A percentile compares a stretch with the other conserved stretches of the same genome.
phyloP scores from a whole-genome alignment of 2,329 filamentous ascomycete species.

The Alternaria triticina region DNA sequence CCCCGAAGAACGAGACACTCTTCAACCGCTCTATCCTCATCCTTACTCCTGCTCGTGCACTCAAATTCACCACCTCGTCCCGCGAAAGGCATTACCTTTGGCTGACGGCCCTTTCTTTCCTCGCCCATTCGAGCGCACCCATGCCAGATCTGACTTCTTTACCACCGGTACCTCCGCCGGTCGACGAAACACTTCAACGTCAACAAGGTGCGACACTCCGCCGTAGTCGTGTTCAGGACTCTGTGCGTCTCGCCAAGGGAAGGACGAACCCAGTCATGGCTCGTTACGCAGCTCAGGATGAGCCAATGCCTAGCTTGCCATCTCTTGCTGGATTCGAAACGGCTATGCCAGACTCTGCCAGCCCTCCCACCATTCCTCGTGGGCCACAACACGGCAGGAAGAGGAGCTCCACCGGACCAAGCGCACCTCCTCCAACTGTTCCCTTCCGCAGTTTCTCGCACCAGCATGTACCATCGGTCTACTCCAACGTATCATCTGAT shows the following conservation, averaged over 20 bases:
- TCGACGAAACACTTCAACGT: constrained; percentile 46
- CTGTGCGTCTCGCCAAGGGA: constrained; percentile 85
- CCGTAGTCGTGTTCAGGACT: constrained; percentile 76
- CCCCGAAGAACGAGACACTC: constrained; percentile 73
- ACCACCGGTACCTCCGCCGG: constrained; percentile 50
- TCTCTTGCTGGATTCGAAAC: constrained; percentile 42
- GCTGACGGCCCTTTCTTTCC: constrained; percentile 92
- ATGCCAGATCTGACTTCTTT: constrained; percentile 71
- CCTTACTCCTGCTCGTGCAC: constrained; percentile 85
- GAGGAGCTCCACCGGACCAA: constrained; percentile 85
- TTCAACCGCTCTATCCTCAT: constrained; percentile 97
- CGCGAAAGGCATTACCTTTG: constrained; percentile 91
- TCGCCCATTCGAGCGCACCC: constrained; percentile 85
- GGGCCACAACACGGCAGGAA: constrained; percentile 79
- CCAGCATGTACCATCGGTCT: constrained; percentile 48
- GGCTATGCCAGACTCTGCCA: constrained; percentile 67
- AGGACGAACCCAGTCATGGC: constrained; percentile 51
- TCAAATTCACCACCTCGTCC: constrained; percentile 89
- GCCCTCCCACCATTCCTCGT: constrained; percentile 74
- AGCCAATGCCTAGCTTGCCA: constrained; percentile 41
- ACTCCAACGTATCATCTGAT: constrained; percentile 50
- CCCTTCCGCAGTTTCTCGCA: constrained; percentile 79
- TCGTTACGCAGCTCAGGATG: constrained; percentile 42
- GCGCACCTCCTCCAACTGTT: constrained; percentile 69
- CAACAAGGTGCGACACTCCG: constrained; percentile 50